These are phyloP conservation scores for Inonotus obliquus DNA, from an alignment of 1,284 basidiomycete genomes.

Conservation along the genomic window DNA sequence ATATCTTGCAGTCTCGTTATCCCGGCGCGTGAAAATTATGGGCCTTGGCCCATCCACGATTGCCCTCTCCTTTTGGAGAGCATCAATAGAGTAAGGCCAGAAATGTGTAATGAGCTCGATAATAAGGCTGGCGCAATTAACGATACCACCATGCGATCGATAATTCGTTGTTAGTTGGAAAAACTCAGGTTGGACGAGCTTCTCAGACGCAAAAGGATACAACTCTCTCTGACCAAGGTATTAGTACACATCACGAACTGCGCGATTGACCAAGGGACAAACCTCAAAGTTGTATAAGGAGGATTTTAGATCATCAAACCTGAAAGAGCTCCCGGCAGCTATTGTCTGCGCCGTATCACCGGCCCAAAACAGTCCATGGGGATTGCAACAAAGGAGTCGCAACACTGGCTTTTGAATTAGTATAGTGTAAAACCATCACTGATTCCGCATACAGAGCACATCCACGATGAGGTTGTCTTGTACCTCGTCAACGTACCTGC, in stretches of 20 bases:
- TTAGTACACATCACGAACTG: background rate
- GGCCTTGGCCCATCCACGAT: constrained; percentile 56
- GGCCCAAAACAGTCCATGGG: constrained; percentile 70
- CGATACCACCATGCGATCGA: constrained; percentile 67
- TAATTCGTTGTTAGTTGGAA: constrained; percentile 67
- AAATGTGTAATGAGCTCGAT: constrained; percentile 57
- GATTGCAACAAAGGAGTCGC: constrained; percentile 53
- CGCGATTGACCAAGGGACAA: constrained; percentile 21
- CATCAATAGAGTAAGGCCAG: constrained; percentile 66
- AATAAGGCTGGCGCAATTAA: constrained; percentile 61
- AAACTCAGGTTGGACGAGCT: constrained; percentile 33
- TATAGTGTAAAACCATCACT: background rate
- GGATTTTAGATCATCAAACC: constrained; percentile 68
- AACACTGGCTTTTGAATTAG: constrained; percentile 47
- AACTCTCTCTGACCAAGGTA: background rate
- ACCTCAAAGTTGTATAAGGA: constrained; percentile 58
- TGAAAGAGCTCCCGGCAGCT: constrained; percentile 63
- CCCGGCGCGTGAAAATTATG: constrained; percentile 52
- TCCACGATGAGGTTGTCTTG: constrained; percentile 73
- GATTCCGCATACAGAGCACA: constrained; percentile 41
- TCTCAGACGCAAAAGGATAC: background rate
- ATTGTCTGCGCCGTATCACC: constrained; percentile 80
- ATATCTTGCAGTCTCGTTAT: constrained; percentile 46
- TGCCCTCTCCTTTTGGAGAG: constrained; percentile 52
- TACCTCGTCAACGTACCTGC: constrained; percentile 67